Conservation (phyloP, 1,284 basidiomycete species). For the Kalmanozyma brasiliensis region DNA sequence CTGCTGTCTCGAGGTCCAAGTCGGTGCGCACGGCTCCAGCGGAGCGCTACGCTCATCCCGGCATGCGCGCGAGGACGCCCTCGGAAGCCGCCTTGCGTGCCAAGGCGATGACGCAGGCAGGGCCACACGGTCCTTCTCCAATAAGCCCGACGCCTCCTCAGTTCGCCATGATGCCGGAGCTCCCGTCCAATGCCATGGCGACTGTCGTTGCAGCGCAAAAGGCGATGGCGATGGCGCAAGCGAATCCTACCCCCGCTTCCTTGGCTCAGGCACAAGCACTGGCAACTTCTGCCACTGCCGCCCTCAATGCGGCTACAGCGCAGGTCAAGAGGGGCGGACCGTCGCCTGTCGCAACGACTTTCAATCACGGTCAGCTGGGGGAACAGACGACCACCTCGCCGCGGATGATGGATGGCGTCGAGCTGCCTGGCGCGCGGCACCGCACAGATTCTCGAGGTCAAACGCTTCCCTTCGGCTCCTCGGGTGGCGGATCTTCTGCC, state of each 20-base stretch:
- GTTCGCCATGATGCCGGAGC: slow-evolving; percentile 25
- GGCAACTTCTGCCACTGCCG: slow-evolving; percentile 39
- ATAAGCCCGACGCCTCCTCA: slow-evolving; percentile 17
- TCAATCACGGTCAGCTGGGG: slow-evolving; percentile 20
- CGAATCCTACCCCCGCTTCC: slow-evolving; percentile 30
- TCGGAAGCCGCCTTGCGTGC: slow-evolving; percentile 44
- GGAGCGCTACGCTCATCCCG: slow-evolving; percentile 32
- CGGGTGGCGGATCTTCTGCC: slow-evolving; percentile 1
- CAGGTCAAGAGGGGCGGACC: slow-evolving; percentile 22
- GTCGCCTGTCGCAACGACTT: slow-evolving; percentile 27
- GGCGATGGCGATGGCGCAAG: slow-evolving; percentile 41
- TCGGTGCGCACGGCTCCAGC: slow-evolving; percentile 34
- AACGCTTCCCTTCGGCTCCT: slow-evolving; percentile 11
- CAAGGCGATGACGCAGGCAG: slow-evolving; percentile 36
- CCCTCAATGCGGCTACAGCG: slow-evolving; percentile 38
- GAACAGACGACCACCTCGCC: slow-evolving; percentile 19
- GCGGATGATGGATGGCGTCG: slow-evolving; percentile 9
- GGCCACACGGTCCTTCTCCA: slow-evolving; percentile 18
- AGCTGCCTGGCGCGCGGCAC: slow-evolving; percentile 16
- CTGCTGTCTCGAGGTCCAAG: slow-evolving; percentile 26
- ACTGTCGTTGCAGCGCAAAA: slow-evolving; percentile 42
- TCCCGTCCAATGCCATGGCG: slow-evolving; percentile 38
- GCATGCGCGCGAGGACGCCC: slow-evolving; percentile 39
- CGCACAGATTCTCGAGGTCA: slow-evolving; percentile 17
- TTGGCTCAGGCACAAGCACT: slow-evolving; percentile 45